A percentile compares a stretch with the other conserved stretches of the same genome.
Conservation (phyloP, 2,329 filamentous ascomycete species). For the Cryphonectria naterciae region DNA sequence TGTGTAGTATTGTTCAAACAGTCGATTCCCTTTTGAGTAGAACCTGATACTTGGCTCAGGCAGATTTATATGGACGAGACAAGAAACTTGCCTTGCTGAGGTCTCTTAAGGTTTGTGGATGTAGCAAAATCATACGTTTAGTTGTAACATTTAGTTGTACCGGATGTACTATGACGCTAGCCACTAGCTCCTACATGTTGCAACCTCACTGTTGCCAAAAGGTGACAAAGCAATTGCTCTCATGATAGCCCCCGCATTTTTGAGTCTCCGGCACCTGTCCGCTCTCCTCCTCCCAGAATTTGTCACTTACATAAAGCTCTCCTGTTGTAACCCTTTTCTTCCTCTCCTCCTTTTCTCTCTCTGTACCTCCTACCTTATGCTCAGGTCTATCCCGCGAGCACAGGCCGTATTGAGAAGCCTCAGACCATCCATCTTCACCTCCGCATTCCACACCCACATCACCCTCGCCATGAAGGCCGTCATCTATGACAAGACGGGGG, state of each 20-base stretch:
- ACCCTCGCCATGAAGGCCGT: conserved; percentile 25
- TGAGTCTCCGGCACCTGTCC: not conserved
- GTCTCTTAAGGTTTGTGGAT: not conserved
- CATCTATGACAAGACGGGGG: conserved; percentile 27
- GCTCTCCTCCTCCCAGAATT: not conserved
- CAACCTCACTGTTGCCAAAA: not conserved
- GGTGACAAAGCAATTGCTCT: not conserved
- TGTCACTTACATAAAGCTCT: not conserved
- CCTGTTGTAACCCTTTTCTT: not conserved
- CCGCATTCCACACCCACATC: conserved; percentile 10
- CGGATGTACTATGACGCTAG: not conserved
- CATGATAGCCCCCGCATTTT: not conserved
- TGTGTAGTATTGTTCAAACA: not conserved
- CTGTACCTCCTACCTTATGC: conserved; percentile 3
- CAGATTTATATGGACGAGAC: not conserved
- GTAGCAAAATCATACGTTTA: not conserved
- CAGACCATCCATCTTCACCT: conserved; percentile 7
- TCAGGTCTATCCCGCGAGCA: conserved; percentile 19
- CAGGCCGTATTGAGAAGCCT: conserved; percentile 28
- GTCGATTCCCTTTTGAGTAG: not conserved
- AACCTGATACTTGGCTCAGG: not conserved
- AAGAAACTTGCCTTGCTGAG: not conserved
- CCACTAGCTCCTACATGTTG: not conserved
- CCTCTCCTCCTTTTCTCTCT: not conserved
- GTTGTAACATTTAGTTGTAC: not conserved